These are phyloP conservation scores for Neurospora africana DNA, from an alignment of 495 filamentous ascomycete species.

Conservation along the genomic window DNA sequence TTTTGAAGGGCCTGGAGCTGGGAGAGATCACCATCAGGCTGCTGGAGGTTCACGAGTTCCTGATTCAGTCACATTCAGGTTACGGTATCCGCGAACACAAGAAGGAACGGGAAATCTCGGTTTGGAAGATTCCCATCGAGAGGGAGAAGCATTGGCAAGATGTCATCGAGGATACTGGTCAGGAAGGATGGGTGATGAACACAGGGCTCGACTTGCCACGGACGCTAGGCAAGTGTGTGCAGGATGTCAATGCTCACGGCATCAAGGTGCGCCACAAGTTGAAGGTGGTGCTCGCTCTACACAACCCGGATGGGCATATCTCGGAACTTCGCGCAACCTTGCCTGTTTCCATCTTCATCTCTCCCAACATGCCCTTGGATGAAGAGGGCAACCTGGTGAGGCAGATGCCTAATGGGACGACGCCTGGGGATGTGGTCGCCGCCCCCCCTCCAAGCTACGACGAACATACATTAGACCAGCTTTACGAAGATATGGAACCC, in stretches of 20 bases:
- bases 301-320: slow-evolving; percentile 87
- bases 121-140: slow-evolving; percentile 50
- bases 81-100: slow-evolving; percentile 47
- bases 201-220: slow-evolving; percentile 63
- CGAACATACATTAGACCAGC: slow-evolving; percentile 73
- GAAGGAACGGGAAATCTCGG: slow-evolving; percentile 48
- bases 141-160: slow-evolving; percentile 51
- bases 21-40: slow-evolving; percentile 65
- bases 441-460: slow-evolving; percentile 82
- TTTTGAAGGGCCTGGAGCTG: slow-evolving; percentile 78
- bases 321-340: slow-evolving; percentile 85
- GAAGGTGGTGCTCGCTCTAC: slow-evolving; percentile 72
- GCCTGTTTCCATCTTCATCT: slow-evolving; percentile 85
- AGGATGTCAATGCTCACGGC: slow-evolving; percentile 70
- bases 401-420: slow-evolving; percentile 34
- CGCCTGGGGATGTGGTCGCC: slow-evolving; percentile 23
- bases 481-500: slow-evolving; percentile 76
- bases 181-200: slow-evolving; percentile 66
- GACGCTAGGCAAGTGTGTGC: slow-evolving; percentile 66
- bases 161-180: slow-evolving; percentile 57
- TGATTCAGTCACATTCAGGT: slow-evolving; percentile 36
- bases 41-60: slow-evolving; percentile 66
- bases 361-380: slow-evolving; percentile 75
- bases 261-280: slow-evolving; percentile 86
- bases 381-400: slow-evolving; percentile 63